Evolutionary conservation across 805 yeast species (phyloP), one percentile per base, ranked within the genome.

Genomic region (Myxozyma geophila): DNA sequence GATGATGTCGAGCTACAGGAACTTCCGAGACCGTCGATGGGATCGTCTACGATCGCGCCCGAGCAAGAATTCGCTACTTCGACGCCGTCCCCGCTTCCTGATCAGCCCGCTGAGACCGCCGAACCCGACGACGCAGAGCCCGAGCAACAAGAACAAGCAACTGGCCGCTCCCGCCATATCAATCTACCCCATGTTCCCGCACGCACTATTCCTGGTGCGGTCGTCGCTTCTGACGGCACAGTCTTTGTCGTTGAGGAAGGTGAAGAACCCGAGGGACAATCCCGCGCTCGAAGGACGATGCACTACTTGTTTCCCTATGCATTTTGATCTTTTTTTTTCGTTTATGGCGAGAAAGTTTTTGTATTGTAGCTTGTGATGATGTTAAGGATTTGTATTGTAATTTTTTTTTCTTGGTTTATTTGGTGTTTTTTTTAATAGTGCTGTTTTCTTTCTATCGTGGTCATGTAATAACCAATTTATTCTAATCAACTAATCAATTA

Each of bases 191-290:
- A 37, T n/a, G 44, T 43, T 2, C 44, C 39, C 2, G 62, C 62
- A 35, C 40, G 58, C 12, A 41, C 10, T 17, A 37, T 13, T 9
- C 63, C 63, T 8, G 63, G 63, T 5, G 63, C 63, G 13, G 55
- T 54, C 6, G 55, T 59, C 33, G 63, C 63, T n/a, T 5, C 63
- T 2, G 63, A 59, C 40, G 63, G 63, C n/a, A n/a, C 59, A 5
- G 63, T 59, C 9, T 47, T 59, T 53, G 62, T 59, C 33, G 56
- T 58, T 40, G 60, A 58, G 39, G 55, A 49, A 15, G 47, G n/a
- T 9, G 54, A 50, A 36, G 47, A 35, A 4, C 19, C 28, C 28
- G 28, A 28, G 5, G 28, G 40, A 9, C 19, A 35, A 7, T 13
- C 50, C 1, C 15, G 55, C 2, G 21, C 28, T 6, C 44, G 55